These are phyloP conservation scores for Detonula confervacea DNA, from an alignment of 352 stramenopile genomes.

Conservation along the genomic window DNA sequence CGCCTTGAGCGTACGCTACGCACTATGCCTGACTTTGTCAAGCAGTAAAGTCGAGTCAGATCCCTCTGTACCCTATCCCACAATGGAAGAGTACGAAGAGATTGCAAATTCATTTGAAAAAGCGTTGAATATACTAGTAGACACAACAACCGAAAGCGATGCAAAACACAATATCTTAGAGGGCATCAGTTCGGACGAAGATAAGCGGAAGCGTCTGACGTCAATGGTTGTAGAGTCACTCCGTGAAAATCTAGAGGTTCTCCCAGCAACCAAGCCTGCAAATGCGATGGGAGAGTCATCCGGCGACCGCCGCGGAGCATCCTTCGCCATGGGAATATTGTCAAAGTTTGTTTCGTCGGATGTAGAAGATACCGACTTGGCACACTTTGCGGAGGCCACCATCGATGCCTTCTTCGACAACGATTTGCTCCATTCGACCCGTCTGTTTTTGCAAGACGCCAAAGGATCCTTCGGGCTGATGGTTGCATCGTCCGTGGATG, in stretches of 20 bases:
- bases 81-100: neutral
- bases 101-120: no score
- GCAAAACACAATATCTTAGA: no score
- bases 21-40: slow-evolving; percentile 16
- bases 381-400: slow-evolving; percentile 5
- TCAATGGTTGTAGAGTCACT: no score
- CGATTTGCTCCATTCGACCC: slow-evolving; percentile 29
- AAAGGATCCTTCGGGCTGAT: slow-evolving; percentile 49
- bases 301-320: no score
- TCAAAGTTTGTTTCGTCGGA: slow-evolving; percentile 16
- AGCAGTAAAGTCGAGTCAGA: slow-evolving; percentile 5
- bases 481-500: slow-evolving; percentile 27
- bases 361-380: slow-evolving; percentile 16
- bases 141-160: no score
- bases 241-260: no score
- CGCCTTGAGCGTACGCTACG: slow-evolving; percentile 31
- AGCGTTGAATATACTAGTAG: no score
- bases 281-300: no score
- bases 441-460: slow-evolving; percentile 33
- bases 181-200: no score
- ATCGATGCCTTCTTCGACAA: slow-evolving; percentile 63
- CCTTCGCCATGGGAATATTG: no score
- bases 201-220: no score
- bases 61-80: neutral
- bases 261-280: no score